Conservation (phyloP, 352 stramenopile species). For the Albugo laibachii region DNA sequence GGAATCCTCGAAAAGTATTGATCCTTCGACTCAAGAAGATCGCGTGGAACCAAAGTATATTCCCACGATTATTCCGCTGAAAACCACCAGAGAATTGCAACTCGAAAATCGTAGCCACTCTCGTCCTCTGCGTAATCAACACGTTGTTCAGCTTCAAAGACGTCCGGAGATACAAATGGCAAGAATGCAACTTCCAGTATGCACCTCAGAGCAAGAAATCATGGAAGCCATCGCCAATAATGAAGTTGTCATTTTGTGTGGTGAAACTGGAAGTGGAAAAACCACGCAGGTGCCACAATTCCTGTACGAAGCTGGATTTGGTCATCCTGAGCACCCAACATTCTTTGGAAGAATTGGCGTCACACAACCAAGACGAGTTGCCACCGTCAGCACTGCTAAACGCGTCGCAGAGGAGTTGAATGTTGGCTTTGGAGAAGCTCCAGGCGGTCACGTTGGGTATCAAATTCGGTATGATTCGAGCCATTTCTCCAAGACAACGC, state of each 20-base stretch:
- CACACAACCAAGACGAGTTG: conserved; percentile 95
- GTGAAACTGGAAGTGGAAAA: conserved; percentile 97
- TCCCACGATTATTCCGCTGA: conserved; percentile 43
- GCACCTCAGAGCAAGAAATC: conserved; percentile 97
- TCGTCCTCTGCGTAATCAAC: conserved; percentile 37
- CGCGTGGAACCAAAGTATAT: conserved; percentile 23
- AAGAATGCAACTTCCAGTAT: conserved; percentile 93
- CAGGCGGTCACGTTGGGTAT: conserved; percentile 82
- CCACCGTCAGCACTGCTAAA: conserved; percentile 94
- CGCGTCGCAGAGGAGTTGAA: conserved; percentile 96
- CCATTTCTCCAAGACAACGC: conserved; percentile 77
- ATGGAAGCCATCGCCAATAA: conserved; percentile 92
- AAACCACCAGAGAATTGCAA: conserved; percentile 32
- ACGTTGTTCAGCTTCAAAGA: conserved; percentile 50
- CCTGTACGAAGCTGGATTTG: conserved; percentile 90
- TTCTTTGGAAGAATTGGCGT: conserved; percentile 80
- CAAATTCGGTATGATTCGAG: conserved; percentile 96
- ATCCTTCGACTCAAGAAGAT: background rate
- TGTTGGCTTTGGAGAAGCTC: conserved; percentile 32
- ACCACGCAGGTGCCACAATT: conserved; percentile 97
- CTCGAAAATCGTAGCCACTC: conserved; percentile 22
- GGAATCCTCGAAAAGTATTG: conserved; percentile 8
- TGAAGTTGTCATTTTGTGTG: conserved; percentile 95
- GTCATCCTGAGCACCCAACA: conserved; percentile 25
- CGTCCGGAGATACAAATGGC: conserved; percentile 71